These are phyloP conservation scores for Stephania japonica DNA, from an alignment of 164 flowering plant species.

Conservation along the genomic window DNA sequence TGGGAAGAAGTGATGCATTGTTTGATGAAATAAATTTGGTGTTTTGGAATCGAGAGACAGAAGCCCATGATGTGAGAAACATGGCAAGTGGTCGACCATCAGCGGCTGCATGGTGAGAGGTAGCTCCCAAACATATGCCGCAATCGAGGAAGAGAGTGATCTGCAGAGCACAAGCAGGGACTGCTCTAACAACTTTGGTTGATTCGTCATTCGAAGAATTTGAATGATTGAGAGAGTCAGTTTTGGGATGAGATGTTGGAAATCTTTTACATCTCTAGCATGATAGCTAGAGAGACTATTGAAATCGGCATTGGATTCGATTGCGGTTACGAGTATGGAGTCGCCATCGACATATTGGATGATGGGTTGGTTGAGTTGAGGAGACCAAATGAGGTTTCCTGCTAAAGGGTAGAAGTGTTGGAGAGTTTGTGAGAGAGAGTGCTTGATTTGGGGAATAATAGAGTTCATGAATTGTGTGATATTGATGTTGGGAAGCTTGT, in stretches of 20 bases:
- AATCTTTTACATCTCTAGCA: constrained; percentile 10
- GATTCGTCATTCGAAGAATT: background rate
- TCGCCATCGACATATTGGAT: constrained; percentile 30
- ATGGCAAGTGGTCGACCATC: constrained; percentile 28
- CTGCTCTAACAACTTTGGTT: too few species aligned
- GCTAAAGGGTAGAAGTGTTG: constrained; percentile 26
- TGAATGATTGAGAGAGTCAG: too few species aligned
- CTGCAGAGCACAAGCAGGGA: constrained; percentile 28
- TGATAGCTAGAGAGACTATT: constrained; percentile 15
- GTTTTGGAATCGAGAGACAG: constrained; percentile 10
- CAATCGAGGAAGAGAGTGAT: constrained; percentile 29
- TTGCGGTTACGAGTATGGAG: constrained; percentile 23
- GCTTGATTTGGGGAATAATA: constrained; percentile 27
- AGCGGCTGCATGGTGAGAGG: constrained; percentile 25
- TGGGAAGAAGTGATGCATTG: background rate
- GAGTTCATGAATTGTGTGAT: constrained; percentile 18
- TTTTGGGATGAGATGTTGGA: constrained; percentile 24
- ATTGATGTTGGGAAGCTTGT: constrained; percentile 17
- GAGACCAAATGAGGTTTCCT: constrained; percentile 23
- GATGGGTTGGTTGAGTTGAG: constrained; percentile 18
- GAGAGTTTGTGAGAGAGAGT: constrained; percentile 33
- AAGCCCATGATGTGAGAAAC: constrained; percentile 43
- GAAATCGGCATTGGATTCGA: constrained; percentile 26
- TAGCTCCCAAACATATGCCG: constrained; percentile 26
- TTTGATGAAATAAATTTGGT: background rate